These are phyloP conservation scores for Sisymbrium irio DNA, from an alignment of 345 rosid species.

Conservation along the genomic window DNA sequence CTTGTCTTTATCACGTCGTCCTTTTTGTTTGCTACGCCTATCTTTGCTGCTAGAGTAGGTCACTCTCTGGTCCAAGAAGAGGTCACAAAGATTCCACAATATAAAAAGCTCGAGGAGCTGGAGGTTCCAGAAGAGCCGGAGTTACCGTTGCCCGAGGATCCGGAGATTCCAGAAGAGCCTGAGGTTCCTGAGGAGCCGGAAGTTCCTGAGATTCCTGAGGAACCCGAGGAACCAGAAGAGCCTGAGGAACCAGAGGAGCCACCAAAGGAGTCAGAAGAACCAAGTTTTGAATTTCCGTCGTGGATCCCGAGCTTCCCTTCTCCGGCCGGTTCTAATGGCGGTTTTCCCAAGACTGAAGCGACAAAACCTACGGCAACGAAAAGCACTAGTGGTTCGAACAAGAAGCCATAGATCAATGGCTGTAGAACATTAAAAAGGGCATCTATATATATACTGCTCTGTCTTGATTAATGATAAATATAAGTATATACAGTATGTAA, in stretches of 20 bases:
- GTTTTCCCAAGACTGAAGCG: constrained; percentile 1
- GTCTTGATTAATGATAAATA: background rate
- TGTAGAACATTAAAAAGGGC: background rate
- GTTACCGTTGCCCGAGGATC: background rate
- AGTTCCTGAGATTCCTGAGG: constrained; percentile 4
- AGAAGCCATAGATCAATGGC: constrained; percentile 32
- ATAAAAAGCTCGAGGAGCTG: background rate
- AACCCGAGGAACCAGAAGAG: constrained; percentile 6
- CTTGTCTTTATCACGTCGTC: constrained; percentile 8
- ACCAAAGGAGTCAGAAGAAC: constrained; percentile 15
- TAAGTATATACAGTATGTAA: background rate
- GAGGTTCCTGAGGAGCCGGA: constrained; percentile 23
- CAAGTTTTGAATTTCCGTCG: constrained; percentile 11
- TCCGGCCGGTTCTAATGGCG: constrained; percentile 11
- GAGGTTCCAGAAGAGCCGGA: constrained; percentile 12
- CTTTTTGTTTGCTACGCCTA: constrained; percentile 10
- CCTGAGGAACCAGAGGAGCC: constrained; percentile 22
- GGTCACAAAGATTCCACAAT: constrained; percentile 1
- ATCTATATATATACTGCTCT: background rate
- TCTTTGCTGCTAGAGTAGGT: constrained; percentile 23
- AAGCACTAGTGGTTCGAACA: constrained; percentile 9
- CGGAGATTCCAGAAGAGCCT: constrained; percentile 13
- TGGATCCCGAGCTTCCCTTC: constrained; percentile 36
- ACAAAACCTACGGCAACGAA: background rate
- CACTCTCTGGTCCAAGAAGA: constrained; percentile 20